Conservation (phyloP, 306 rosid genomes). For the Dalbergia oliveri region DNA sequence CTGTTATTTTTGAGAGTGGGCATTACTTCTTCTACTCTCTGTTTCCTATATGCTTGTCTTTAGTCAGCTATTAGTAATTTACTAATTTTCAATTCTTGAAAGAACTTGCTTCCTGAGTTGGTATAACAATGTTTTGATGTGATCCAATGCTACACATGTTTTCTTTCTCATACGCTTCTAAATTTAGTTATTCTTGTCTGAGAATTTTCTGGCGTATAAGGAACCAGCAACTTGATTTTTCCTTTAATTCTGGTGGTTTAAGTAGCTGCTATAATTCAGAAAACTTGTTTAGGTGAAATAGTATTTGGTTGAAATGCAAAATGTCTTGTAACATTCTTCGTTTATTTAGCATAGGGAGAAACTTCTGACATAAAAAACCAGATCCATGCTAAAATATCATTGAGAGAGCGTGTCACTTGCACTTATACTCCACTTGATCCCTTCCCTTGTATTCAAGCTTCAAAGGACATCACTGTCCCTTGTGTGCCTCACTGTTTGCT, state of each 20-base stretch:
- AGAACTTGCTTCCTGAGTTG: constrained; percentile 1
- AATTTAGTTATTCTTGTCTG: background rate
- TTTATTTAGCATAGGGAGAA: constrained; percentile 30
- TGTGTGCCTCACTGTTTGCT: constrained; percentile 25
- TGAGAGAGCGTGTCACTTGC: constrained; percentile 16
- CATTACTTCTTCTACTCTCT: background rate
- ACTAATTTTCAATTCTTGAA: background rate
- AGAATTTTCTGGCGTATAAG: constrained; percentile 1
- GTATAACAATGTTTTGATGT: background rate
- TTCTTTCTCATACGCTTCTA: background rate
- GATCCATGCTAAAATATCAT: background rate
- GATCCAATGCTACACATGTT: constrained; percentile 2
- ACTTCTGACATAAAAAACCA: constrained; percentile 5
- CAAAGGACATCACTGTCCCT: background rate
- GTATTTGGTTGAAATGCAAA: constrained; percentile 22
- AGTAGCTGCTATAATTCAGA: constrained; percentile 16
- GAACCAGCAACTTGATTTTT: background rate
- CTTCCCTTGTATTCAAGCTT: background rate
- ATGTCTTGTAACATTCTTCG: background rate
- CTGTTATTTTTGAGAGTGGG: constrained; percentile 1
- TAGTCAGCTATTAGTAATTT: background rate
- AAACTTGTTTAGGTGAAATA: background rate
- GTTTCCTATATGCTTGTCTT: constrained; percentile 2
- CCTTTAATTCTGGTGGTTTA: constrained; percentile 27
- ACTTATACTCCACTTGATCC: background rate